A percentile compares a stretch with the other conserved stretches of the same genome.
These are phyloP conservation scores for Bruguiera hainesii DNA, from an alignment of 441 rosid species.

Conservation along the genomic window DNA sequence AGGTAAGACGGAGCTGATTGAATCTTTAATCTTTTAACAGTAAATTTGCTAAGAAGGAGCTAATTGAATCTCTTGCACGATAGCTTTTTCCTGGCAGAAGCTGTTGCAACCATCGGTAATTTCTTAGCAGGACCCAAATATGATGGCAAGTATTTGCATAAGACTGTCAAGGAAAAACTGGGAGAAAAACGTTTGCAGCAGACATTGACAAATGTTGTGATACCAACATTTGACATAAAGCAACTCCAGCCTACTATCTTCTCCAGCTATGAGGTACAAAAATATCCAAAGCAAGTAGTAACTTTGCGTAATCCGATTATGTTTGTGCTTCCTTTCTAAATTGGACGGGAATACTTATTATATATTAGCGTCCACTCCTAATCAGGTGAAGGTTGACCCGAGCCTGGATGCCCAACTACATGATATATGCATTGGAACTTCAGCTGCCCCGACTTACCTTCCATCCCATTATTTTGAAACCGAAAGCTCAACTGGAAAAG, in stretches of 20 bases:
- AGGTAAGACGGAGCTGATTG: conserved; percentile 12
- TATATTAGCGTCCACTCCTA: background rate
- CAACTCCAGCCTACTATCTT: conserved; percentile 45
- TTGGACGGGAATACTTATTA: no score
- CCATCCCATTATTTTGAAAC: conserved; percentile 61
- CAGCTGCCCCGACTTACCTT: conserved; percentile 82
- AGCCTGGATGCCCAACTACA: conserved; percentile 48
- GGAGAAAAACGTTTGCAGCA: conserved; percentile 31
- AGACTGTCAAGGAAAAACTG: conserved; percentile 28
- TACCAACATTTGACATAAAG: conserved; percentile 50
- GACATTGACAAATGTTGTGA: conserved; percentile 41
- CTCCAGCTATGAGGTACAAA: conserved; percentile 33
- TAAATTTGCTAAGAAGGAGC: background rate
- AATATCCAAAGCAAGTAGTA: background rate
- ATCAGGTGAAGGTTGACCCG: conserved; percentile 39
- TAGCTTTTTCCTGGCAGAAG: conserved; percentile 9
- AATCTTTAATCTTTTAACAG: background rate
- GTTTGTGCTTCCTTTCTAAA: background rate
- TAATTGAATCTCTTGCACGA: background rate
- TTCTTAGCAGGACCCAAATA: conserved; percentile 32
- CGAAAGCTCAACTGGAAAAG: conserved; percentile 28
- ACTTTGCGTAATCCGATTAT: background rate
- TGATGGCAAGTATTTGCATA: conserved; percentile 29
- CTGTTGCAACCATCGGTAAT: conserved; percentile 13
- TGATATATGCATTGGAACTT: conserved; percentile 60